These are phyloP conservation scores for Nematocida sp. DNA, from an alignment of 371 early-diverging fungal genomes.

Conservation along the genomic window DNA sequence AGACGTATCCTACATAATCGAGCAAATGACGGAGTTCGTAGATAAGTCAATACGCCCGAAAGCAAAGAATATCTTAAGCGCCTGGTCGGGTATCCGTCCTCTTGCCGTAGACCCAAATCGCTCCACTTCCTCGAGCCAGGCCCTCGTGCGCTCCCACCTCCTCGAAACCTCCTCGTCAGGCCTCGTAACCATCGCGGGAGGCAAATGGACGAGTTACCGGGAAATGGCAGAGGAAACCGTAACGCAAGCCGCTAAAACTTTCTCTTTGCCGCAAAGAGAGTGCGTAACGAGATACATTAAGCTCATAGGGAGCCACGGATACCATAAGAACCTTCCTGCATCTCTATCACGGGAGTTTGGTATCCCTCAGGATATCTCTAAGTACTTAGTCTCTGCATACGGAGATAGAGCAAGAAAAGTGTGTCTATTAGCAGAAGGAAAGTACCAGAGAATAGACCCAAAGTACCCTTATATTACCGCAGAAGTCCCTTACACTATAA, in stretches of 20 bases:
- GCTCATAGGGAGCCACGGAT: slow-evolving; percentile 75
- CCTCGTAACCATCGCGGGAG: slow-evolving; percentile 89
- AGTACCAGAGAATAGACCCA: slow-evolving; percentile 68
- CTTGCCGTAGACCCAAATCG: slow-evolving; percentile 81
- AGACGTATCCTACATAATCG: slow-evolving; percentile 87
- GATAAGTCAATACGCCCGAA: slow-evolving; percentile 79
- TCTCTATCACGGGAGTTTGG: slow-evolving; percentile 82
- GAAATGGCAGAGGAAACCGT: slow-evolving; percentile 94
- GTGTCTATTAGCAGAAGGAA: slow-evolving; percentile 17
- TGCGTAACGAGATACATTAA: slow-evolving; percentile 72
- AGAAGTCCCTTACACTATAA: slow-evolving; percentile 83
- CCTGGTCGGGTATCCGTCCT: slow-evolving; percentile 96
- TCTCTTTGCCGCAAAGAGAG: slow-evolving; percentile 67
- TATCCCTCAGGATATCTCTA: slow-evolving; percentile 82
- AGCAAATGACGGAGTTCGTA: slow-evolving; percentile 82
- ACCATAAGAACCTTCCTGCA: slow-evolving; percentile 70
- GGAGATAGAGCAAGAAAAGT: slow-evolving; percentile 76
- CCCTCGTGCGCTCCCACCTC: slow-evolving; percentile 89
- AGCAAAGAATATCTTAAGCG: slow-evolving; percentile 84
- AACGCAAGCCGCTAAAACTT: slow-evolving; percentile 76
- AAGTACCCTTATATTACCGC: slow-evolving; percentile 85
- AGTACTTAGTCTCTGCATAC: slow-evolving; percentile 81
- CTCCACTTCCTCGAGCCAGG: slow-evolving; percentile 76
- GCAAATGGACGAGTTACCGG: slow-evolving; percentile 99
- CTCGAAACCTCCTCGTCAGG: slow-evolving; percentile 76